A percentile compares a stretch with the other conserved stretches of the same genome.
Conservation (phyloP, 2,329 filamentous ascomycete species). For the Hawksworthiomyces lignivorus region DNA sequence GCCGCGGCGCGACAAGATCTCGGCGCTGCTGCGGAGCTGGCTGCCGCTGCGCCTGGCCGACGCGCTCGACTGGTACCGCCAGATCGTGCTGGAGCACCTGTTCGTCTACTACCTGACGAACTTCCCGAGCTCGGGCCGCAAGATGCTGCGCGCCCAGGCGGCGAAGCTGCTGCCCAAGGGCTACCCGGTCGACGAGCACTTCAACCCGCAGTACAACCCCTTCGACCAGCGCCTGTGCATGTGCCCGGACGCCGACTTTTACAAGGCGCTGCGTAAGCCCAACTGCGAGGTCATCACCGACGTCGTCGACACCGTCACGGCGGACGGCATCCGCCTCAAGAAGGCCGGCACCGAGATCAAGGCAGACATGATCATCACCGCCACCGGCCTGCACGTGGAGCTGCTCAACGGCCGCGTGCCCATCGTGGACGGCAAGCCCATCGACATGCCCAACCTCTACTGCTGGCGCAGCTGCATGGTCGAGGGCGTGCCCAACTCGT, state of each 20-base stretch:
- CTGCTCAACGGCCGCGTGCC: constrained; percentile 47
- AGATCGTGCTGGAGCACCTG: constrained; percentile 37
- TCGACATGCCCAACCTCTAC: constrained; percentile 37
- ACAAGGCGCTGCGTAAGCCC: constrained; percentile 28
- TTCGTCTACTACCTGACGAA: constrained; percentile 42
- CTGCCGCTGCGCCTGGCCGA: constrained; percentile 41
- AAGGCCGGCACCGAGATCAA: constrained; percentile 34
- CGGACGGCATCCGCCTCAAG: constrained; percentile 34
- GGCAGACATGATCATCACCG: constrained; percentile 57
- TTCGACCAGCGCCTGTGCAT: constrained; percentile 73
- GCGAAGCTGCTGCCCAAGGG: constrained; percentile 43
- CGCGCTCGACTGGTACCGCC: constrained; percentile 41
- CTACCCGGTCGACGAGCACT: constrained; percentile 52
- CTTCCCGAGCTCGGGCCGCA: constrained; percentile 43
- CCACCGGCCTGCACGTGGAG: constrained; percentile 52
- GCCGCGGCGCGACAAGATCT: constrained; percentile 30
- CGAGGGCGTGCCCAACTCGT: constrained; percentile 53
- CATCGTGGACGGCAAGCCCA: constrained; percentile 38
- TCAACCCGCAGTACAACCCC: constrained; percentile 56
- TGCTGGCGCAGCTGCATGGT: constrained; percentile 56
- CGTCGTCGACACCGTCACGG: constrained; percentile 36
- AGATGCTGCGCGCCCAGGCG: constrained; percentile 37
- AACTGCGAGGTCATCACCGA: constrained; percentile 37
- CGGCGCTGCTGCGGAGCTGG: constrained; percentile 30
- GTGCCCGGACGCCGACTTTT: constrained; percentile 50